Evolutionary conservation across 176 grass and related monocot species (phyloP), one percentile per base, ranked within the genome.

Genomic region (Musa beccarii): DNA sequence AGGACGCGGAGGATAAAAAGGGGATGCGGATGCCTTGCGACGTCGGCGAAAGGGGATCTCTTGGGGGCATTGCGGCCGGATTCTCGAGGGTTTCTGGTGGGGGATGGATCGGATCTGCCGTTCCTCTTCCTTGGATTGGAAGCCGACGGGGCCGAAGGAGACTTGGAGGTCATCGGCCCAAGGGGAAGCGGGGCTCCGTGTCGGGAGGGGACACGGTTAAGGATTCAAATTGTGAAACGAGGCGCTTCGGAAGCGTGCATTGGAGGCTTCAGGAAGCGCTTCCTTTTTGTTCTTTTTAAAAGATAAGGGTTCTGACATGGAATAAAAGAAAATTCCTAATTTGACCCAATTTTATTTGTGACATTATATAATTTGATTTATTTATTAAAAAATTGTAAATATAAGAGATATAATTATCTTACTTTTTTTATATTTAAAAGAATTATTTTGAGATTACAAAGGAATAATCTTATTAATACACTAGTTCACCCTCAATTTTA

Each of bases 11-110:
- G 78, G 43, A 19, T 29, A 43, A 70, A 70, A 21, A 49, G 68
- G 13, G 25, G 51, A 61, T 12, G 19, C 2, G 53, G 23, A 7
- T 53, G 74, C 84, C 84, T 86, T 78, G 75, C 84, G 55, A 78
- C 49, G 72, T 81, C 73, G 7, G 79, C 0, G 66, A 86, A 86
- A 73, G 84, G 79, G 68, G 84, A 81, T 17, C 69, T 76, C 75
- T 19, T 81, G 12, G 69, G 49, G 70, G 43, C 16, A 16, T 17
- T 54, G 5, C 53, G 54, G 4, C 61, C 22, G 68, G 69, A 51
- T 43, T 76, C 71, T 26, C 51, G 21, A 73, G 66, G 73, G 66
- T 81, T 81, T 64, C 56, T 29, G 3, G 66, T 13, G 62, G 22
- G 17, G 9, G 79, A 67, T 2, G 52, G 52, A 19, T 86, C 76